phyloP scores from a whole-genome alignment of 1,139 yeast genomes.

The Yamadazyma kanchanaburiensis region DNA sequence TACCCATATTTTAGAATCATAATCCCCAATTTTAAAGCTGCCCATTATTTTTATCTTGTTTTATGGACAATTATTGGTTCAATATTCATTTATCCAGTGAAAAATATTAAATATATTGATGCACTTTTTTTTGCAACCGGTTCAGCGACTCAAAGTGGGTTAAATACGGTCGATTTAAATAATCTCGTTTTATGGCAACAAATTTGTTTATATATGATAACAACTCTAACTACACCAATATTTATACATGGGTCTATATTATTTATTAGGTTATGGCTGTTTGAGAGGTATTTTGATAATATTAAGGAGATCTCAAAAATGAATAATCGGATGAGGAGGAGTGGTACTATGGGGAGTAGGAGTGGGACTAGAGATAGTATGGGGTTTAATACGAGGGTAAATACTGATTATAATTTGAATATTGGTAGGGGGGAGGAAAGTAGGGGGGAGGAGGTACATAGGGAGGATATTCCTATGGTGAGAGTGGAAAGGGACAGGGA shows the following conservation, averaged over 20 bases:
- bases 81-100: constrained; percentile 70
- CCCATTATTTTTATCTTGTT: constrained; percentile 69
- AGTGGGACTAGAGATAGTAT: constrained; percentile 33
- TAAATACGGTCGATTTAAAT: constrained; percentile 74
- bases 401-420: constrained; percentile 36
- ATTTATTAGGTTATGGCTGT: constrained; percentile 83
- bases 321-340: constrained; percentile 73
- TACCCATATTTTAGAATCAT: constrained; percentile 49
- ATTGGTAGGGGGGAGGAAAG: constrained; percentile 2
- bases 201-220: constrained; percentile 54
- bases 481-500: constrained; percentile 3
- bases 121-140: constrained; percentile 74
- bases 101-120: constrained; percentile 69
- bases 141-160: constrained; percentile 87
- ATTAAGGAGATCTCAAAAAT: constrained; percentile 72
- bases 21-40: constrained; percentile 73
- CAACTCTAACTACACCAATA: constrained; percentile 80
- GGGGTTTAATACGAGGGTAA: constrained; percentile 30
- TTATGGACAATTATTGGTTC: constrained; percentile 60
- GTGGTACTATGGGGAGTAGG: constrained; percentile 65
- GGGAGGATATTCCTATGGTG: constrained; percentile 2
- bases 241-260: constrained; percentile 80
- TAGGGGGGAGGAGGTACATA: not conserved
- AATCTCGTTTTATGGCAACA: constrained; percentile 71
- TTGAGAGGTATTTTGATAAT: constrained; percentile 81